phyloP scores from a whole-genome alignment of 148 eudicot species.

The Chenopodium suecicum region DNA sequence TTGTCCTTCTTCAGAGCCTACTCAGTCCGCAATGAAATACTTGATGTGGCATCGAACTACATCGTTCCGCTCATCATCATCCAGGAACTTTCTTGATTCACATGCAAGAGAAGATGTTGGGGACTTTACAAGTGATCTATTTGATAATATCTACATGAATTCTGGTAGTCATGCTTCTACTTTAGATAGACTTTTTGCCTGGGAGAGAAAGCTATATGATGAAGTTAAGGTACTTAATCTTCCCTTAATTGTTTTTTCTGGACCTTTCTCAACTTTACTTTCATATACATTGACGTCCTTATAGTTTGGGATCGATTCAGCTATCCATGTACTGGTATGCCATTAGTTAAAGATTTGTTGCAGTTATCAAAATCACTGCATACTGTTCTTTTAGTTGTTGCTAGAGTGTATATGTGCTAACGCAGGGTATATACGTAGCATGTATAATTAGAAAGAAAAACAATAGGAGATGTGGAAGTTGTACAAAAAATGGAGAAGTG shows the following conservation, averaged over 20 bases:
- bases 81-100: slow-evolving; percentile 61
- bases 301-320: neutral
- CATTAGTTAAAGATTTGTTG: neutral
- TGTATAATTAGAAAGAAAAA: no score
- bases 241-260: neutral
- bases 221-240: slow-evolving; percentile 80
- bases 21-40: slow-evolving; percentile 66
- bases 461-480: no score
- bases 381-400: neutral
- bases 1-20: slow-evolving; percentile 50
- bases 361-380: neutral
- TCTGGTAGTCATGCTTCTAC: slow-evolving; percentile 97
- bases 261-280: neutral
- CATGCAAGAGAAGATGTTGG: slow-evolving; percentile 62
- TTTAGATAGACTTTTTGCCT: slow-evolving; percentile 81
- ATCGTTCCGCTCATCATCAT: slow-evolving; percentile 77
- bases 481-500: no score
- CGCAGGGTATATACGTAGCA: no score
- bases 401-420: no score
- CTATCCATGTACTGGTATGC: neutral
- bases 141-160: slow-evolving; percentile 66
- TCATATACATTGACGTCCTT: neutral
- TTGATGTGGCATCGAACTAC: slow-evolving; percentile 88
- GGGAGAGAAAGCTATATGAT: slow-evolving; percentile 94
- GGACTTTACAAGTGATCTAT: slow-evolving; percentile 54